Percentiles rank a stretch among this genome's conserved stretches.
phyloP scores from a whole-genome alignment of 2,329 filamentous ascomycete genomes.

The Venturiaceae sp. region DNA sequence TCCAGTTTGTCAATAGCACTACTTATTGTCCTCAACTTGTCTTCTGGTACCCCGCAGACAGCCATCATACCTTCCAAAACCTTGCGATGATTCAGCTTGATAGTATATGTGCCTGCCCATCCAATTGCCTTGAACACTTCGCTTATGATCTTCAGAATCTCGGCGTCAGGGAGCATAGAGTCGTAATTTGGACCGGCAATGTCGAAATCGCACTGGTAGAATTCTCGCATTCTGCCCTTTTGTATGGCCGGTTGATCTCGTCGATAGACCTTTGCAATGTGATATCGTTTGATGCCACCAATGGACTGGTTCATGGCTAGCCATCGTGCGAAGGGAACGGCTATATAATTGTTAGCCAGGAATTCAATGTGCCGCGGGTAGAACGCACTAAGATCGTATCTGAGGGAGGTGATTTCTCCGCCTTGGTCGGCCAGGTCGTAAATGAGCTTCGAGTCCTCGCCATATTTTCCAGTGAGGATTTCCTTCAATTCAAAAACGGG shows the following conservation, averaged over 20 bases:
- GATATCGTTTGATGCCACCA: conserved; percentile 83
- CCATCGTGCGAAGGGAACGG: conserved; percentile 85
- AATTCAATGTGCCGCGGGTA: not conserved
- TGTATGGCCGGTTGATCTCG: conserved; percentile 77
- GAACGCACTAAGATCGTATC: conserved; percentile 62
- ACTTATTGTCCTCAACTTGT: conserved; percentile 82
- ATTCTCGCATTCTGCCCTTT: conserved; percentile 89
- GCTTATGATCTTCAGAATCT: conserved; percentile 73
- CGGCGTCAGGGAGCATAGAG: conserved; percentile 84
- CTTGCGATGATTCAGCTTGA: conserved; percentile 93
- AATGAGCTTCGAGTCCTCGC: conserved; percentile 86
- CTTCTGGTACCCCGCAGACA: conserved; percentile 76
- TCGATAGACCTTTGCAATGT: conserved; percentile 87
- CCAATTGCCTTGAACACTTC: conserved; percentile 78
- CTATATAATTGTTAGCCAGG: not conserved
- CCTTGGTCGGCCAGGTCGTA: conserved; percentile 84
- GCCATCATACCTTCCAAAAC: conserved; percentile 89
- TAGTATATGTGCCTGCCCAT: conserved; percentile 62
- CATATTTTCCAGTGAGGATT: conserved; percentile 76
- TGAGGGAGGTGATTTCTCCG: conserved; percentile 72
- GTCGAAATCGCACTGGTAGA: conserved; percentile 96
- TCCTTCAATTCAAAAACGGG: conserved; percentile 72
- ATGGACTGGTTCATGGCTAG: conserved; percentile 82
- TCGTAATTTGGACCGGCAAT: conserved; percentile 75
- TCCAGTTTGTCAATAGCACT: conserved; percentile 94